These are phyloP conservation scores for Mediolabrus comicus DNA, from an alignment of 108 stramenopile species.

Conservation along the genomic window DNA sequence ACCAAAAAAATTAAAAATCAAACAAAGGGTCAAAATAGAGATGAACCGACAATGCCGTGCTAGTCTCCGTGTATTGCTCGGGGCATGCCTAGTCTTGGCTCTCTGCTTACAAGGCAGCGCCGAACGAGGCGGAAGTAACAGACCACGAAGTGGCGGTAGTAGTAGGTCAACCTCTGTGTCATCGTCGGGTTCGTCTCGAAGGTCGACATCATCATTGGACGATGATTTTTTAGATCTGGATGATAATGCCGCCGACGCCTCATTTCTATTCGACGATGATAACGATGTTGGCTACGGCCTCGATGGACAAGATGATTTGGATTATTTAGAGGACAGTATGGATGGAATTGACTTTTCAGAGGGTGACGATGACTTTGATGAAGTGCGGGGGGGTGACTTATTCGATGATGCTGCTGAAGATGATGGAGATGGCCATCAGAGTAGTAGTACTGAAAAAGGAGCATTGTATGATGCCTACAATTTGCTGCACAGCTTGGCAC, in stretches of 20 bases:
- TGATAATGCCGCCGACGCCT: conserved; percentile 6
- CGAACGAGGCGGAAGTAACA: neutral
- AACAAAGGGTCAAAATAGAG: neutral
- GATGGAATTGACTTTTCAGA: conserved; percentile 11
- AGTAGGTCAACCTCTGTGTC: neutral
- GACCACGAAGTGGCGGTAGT: neutral
- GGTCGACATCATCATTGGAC: neutral
- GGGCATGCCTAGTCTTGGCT: neutral
- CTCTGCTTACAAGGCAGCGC: neutral
- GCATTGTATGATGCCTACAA: conserved; percentile 91
- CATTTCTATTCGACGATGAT: conserved; percentile 26
- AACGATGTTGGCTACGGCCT: conserved; percentile 4
- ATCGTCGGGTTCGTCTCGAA: neutral
- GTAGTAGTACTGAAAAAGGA: conserved; percentile 49
- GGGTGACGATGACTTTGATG: conserved; percentile 11
- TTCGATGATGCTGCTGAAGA: conserved; percentile 6
- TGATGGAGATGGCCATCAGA: neutral
- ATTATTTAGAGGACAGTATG: conserved; percentile 1
- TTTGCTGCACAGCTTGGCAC: conserved; percentile 86
- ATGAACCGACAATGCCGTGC: neutral
- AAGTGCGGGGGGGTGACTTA: neutral
- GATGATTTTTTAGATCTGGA: conserved; percentile 37
- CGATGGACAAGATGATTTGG: neutral
- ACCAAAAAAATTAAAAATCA: neutral
- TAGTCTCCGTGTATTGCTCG: neutral